phyloP scores from a whole-genome alignment of 192 early-diverging fungal species.

The Mortierella hygrophila region DNA sequence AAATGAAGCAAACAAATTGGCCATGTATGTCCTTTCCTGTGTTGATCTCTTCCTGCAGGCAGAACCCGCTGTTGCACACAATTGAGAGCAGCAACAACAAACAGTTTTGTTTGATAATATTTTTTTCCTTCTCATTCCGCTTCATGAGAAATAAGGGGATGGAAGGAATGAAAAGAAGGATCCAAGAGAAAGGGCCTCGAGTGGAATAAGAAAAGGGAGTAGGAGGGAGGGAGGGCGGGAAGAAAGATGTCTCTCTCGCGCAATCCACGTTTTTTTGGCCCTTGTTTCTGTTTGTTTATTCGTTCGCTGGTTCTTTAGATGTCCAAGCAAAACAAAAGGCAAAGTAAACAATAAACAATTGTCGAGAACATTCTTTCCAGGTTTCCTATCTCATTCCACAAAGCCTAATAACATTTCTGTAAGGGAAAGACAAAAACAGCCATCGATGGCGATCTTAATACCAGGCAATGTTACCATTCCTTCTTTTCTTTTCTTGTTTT shows the following conservation, averaged over 20 bases:
- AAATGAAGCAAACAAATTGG: neutral
- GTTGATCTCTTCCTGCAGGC: no score
- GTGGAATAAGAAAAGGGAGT: no score
- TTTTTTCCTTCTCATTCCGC: neutral
- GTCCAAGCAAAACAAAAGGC: no score
- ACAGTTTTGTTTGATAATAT: neutral
- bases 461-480: no score
- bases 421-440: no score
- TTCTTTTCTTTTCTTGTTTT: no score
- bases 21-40: neutral
- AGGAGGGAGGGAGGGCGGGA: neutral
- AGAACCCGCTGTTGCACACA: no score
- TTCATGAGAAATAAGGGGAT: constrained; percentile 4
- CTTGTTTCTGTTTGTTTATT: neutral
- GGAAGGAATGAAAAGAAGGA: neutral
- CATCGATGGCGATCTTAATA: no score
- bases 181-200: neutral
- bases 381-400: no score
- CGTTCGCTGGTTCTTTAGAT: neutral
- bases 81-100: neutral
- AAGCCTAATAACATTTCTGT: no score
- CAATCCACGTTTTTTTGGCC: neutral
- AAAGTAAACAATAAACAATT: no score
- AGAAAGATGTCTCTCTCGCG: neutral
- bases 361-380: no score